Evolutionary conservation across 2,329 filamentous ascomycete genomes (phyloP), one percentile per base, ranked within the genome.

Genomic region (Aspergillus floridensis): DNA sequence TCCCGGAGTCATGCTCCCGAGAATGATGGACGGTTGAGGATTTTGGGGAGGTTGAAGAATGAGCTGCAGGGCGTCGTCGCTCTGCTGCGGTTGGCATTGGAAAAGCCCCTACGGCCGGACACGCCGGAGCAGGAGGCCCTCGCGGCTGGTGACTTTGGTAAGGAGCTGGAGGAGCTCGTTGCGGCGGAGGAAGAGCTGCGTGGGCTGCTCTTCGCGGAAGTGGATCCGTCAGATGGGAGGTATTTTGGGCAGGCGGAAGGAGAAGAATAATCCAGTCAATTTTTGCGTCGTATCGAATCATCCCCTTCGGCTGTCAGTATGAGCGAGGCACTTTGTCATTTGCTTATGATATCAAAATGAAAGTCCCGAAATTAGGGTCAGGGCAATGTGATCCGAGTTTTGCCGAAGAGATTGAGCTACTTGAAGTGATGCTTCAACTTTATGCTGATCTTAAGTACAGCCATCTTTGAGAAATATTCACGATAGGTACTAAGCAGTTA

Each of bases 111-210:
- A n/a, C 38, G 48, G 58, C n/a, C 46, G 66, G 44, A 32, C 26
- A 14, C 46, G 62, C 54, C 29, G 59, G 31, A 61, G 2, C 21
- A 56, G 21, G 63, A 72, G 35, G 50, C 44, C 16, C 38, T 44
- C 16, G 14, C 38, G 4, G 19, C 68, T 62, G n/a, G 66, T 67
- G 63, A 68, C 29, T 68, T 78, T 47, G 69, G 74, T 21, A 58
- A 59, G 21, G 75, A 78, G 31, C 58, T 80, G 10, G 58, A 67
- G 49, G 63, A 67, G 38, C 63, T 79, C 22, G 73, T 75, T 64
- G 68, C 72, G 19, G 72, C 70, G 4, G 77, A 78, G 67, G 61
- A 68, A 44, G 62, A 66, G 49, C 59, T 79, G 19, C 59, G 60
- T 26, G 67, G 61, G 3, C 65, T 79, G 26, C 66, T 76, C 4